These are phyloP conservation scores for Dalbergia cultrata DNA, from an alignment of 306 rosid genomes.

Conservation along the genomic window DNA sequence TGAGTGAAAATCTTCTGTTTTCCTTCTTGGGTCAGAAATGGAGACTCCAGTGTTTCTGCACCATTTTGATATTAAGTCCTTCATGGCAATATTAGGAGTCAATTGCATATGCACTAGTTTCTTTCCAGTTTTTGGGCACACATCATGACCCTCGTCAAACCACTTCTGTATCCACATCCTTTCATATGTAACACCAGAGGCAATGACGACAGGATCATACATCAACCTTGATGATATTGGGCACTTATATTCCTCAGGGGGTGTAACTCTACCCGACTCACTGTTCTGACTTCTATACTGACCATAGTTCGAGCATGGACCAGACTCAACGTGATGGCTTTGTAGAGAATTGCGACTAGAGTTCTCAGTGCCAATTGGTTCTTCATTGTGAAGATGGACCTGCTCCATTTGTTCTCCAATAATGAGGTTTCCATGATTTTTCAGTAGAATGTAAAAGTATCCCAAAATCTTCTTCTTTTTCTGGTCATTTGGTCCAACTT, in stretches of 20 bases:
- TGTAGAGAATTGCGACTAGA: constrained; percentile 44
- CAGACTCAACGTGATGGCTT: constrained; percentile 49
- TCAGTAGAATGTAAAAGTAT: constrained; percentile 66
- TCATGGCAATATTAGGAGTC: constrained; percentile 73
- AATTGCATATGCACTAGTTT: constrained; percentile 56
- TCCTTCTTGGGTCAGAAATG: constrained; percentile 65
- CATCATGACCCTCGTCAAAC: constrained; percentile 79
- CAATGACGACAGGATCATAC: constrained; percentile 91
- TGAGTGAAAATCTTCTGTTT: constrained; percentile 44
- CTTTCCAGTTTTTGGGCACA: constrained; percentile 72
- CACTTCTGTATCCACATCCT: constrained; percentile 89
- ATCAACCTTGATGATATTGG: constrained; percentile 83
- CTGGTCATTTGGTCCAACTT: constrained; percentile 61
- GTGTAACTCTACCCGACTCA: constrained; percentile 54
- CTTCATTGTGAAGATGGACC: constrained; percentile 39
- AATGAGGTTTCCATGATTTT: constrained; percentile 60
- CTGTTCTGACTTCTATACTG: constrained; percentile 40
- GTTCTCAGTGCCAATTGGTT: constrained; percentile 45
- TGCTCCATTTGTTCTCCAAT: constrained; percentile 56
- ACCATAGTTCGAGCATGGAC: constrained; percentile 26
- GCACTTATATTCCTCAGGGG: constrained; percentile 73
- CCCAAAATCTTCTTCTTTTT: constrained; percentile 63
- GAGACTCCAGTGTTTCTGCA: constrained; percentile 62
- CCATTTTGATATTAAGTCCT: constrained; percentile 80
- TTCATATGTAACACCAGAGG: constrained; percentile 84